Evolutionary conservation across 2,329 filamentous ascomycete species (phyloP), one percentile per base, ranked within the genome.

Genomic region (Epichloe uncinata): DNA sequence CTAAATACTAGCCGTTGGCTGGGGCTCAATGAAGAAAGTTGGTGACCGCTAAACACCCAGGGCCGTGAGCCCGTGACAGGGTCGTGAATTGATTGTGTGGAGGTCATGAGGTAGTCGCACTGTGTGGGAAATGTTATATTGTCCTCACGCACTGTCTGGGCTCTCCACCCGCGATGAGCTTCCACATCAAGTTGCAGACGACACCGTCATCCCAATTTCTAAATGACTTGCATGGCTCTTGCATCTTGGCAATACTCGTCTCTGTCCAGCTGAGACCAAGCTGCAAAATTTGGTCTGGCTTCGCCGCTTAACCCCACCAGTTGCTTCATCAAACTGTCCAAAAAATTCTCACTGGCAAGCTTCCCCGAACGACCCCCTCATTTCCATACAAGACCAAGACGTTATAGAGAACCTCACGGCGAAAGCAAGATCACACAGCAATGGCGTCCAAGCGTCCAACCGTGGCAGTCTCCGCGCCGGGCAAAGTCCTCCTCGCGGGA

Each of bases 401-500:
- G 9, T n/a, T 34, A 3, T 15, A 12, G 7, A 15, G 36, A 26
- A 26, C 11, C 18, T 26, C 18, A 20, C 38, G 8, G 8, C 26
- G 8, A 16, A 11, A 22, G 18, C 16, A 12, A 20, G 3, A 51
- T 34, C 40, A 12, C 9, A 22, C 26, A 9, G 33, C 16, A 36
- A 50, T 50, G 50, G n/a, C 41, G 18, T 16, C 34, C 18, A 22
- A 36, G 16, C 62, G 66, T 60, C 63, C 65, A 54, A 69, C 70
- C 45, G 60, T 68, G 45, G 84, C 82, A 61, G 79, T 95, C 56
- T 97, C 93, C 55, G 91, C 93, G 20, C 93, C 93, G 16, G 93
- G 93, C 58, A 98, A 98, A 73, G 93, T 98, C 53, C 79, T 98
- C 56, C 78, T 97, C 49, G 88, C 91, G 4, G 93, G 93, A 55